These are phyloP conservation scores for Phytophthora pisi DNA, from an alignment of 352 stramenopile genomes.

Conservation along the genomic window DNA sequence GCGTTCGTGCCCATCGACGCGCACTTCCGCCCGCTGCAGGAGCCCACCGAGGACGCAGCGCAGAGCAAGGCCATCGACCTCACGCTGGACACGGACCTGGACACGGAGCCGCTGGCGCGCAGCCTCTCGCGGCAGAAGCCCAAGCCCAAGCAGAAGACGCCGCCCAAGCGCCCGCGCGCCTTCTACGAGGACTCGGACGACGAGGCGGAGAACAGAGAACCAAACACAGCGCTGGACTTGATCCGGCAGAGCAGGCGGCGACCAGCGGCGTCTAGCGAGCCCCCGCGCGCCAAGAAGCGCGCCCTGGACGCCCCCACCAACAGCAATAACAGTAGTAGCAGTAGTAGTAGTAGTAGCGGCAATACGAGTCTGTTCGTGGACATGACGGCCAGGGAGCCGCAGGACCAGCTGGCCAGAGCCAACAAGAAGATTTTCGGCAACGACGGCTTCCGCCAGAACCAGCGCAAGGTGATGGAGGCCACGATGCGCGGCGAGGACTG, in stretches of 20 bases:
- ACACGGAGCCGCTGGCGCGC: constrained; percentile 10
- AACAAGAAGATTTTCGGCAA: constrained; percentile 80
- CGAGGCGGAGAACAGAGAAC: constrained; percentile 51
- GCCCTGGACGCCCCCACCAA: neutral
- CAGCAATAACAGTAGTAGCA: too few species aligned
- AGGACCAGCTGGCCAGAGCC: constrained; percentile 54
- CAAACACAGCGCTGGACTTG: constrained; percentile 62
- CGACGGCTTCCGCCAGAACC: constrained; percentile 89
- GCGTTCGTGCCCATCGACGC: constrained; percentile 58
- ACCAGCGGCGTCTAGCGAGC: neutral
- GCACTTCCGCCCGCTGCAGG: constrained; percentile 49
- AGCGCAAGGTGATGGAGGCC: constrained; percentile 91
- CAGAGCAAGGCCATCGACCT: constrained; percentile 49
- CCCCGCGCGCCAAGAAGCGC: neutral
- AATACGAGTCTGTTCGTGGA: neutral
- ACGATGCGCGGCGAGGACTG: constrained; percentile 91
- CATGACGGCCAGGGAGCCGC: neutral
- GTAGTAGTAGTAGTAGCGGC: too few species aligned
- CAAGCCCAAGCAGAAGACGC: neutral
- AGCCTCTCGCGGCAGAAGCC: neutral
- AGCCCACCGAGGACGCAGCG: constrained; percentile 1
- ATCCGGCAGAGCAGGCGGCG: constrained; percentile 37
- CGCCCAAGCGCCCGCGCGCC: constrained; percentile 16
- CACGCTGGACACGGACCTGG: constrained; percentile 22
- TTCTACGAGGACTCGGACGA: constrained; percentile 74